Conservation (phyloP, 129 eudicot species). For the Centaurea solstitialis region DNA sequence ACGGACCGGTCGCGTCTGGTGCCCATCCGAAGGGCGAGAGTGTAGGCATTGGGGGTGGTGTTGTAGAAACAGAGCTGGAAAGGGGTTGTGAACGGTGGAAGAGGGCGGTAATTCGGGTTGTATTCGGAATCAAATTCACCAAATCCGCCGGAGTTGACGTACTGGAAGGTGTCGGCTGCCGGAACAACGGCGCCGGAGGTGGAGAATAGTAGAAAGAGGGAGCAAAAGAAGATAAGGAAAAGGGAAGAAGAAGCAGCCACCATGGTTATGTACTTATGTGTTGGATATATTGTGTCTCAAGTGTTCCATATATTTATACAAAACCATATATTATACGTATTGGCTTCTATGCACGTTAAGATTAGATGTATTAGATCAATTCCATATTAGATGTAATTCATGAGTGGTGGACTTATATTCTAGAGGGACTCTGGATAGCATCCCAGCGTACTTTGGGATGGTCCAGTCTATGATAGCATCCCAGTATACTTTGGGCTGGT, state of each 20-base stretch:
- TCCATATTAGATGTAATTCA: too few species aligned
- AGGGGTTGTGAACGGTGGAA: slow-evolving; percentile 27
- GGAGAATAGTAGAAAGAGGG: not conserved
- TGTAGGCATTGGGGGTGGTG: slow-evolving; percentile 54
- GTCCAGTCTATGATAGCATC: too few species aligned
- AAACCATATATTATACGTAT: too few species aligned
- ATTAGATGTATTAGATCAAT: too few species aligned
- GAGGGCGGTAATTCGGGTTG: slow-evolving; percentile 31
- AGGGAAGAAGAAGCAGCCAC: not conserved
- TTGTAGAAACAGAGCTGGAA: slow-evolving; percentile 64
- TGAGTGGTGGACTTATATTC: too few species aligned
- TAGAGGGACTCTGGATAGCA: too few species aligned
- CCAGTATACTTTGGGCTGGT: too few species aligned
- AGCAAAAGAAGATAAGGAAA: not conserved
- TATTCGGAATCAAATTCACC: slow-evolving; percentile 40
- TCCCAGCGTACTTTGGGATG: too few species aligned
- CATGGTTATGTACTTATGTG: not conserved
- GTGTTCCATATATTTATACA: not conserved
- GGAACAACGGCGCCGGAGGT: slow-evolving; percentile 39
- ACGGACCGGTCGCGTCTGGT: slow-evolving; percentile 22
- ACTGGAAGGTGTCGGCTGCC: slow-evolving; percentile 38
- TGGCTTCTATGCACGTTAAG: too few species aligned
- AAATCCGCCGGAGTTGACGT: slow-evolving; percentile 46
- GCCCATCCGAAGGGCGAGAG: slow-evolving; percentile 51
- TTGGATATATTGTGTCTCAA: not conserved